Conservation (phyloP, 495 filamentous ascomycete species). For the Aspergillus panamensis region DNA sequence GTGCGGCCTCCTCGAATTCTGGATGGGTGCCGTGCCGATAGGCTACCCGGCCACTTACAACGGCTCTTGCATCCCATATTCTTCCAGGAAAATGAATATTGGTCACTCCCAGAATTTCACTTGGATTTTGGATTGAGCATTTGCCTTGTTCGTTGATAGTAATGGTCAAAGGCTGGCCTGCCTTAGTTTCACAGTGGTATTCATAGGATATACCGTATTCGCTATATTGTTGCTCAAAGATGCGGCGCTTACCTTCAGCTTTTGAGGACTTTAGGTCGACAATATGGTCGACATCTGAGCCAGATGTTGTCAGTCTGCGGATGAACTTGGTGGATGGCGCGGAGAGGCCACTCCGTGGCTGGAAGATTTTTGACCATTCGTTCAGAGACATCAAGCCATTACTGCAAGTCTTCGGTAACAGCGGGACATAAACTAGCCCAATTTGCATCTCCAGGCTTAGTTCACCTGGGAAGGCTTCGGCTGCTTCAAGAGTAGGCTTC, state of each 20-base stretch:
- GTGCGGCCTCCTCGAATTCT: constrained; percentile 24
- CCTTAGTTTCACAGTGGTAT: constrained; percentile 40
- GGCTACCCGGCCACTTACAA: constrained; percentile 22
- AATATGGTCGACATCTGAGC: constrained; percentile 37
- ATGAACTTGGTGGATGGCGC: constrained; percentile 27
- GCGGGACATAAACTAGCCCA: constrained; percentile 32
- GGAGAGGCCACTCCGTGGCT: constrained; percentile 17
- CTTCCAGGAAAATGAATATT: constrained; percentile 43
- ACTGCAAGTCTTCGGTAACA: constrained; percentile 21
- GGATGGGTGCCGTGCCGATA: constrained; percentile 11
- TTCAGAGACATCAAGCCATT: constrained; percentile 15
- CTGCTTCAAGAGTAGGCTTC: constrained; percentile 25
- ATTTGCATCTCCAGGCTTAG: constrained; percentile 37
- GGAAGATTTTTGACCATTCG: constrained; percentile 29
- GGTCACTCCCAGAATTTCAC: constrained; percentile 25
- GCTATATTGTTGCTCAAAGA: constrained; percentile 32
- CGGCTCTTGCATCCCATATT: constrained; percentile 45
- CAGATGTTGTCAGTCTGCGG: constrained; percentile 34
- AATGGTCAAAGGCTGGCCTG: constrained; percentile 38
- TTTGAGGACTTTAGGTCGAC: constrained; percentile 30
- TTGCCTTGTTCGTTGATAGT: constrained; percentile 44
- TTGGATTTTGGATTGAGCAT: constrained; percentile 19
- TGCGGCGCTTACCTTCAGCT: constrained; percentile 18
- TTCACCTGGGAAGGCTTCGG: constrained; percentile 28
- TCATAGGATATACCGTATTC: constrained; percentile 46